Base-by-base conservation (phyloP, 345 rosid species). In the Gossypium anomalum region DNA sequence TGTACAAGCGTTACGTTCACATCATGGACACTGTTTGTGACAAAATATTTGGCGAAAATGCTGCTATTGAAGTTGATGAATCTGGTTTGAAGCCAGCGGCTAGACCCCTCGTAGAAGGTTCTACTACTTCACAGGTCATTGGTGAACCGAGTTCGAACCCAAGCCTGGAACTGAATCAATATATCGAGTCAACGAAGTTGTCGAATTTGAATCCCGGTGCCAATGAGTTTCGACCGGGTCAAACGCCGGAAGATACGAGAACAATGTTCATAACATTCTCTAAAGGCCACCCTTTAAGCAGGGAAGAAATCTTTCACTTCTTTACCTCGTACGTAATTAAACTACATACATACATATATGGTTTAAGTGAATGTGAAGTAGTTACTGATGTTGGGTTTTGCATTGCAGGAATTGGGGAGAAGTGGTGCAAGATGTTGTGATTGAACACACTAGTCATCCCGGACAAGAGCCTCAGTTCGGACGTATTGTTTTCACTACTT, bases 201-300 rank as follows among this genome's bases (percentile, higher is more conserved):
- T 49, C 70, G n/a, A 52, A 3, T 9, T 27, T 79, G 59, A 74
- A 81, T 62, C 76, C 80, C 22, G 74, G 60, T 19, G 82, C 82
- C 3, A 22, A 43, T 0, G 76, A 68, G 20, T 78, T 72, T 25
- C 13, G 47, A 74, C 79, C 81, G 2, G 38, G 43, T 48, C 77
- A 67, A 10, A 53, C 66, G 2, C 51, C 75, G 0, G 80, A 78
- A 43, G 79, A 78, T 27, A 53, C 43, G 9, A 79, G 81, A 61
- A 81, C 73, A 9, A 70, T 83, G 79, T 81, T 83, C 43, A 22
- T 81, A 0, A 81, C 86, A 3, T 83, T 83, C 76, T 83, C 86
- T 1, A 74, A 56, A 20, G 86, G 86, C 0, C 20, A 81, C 68
- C 84, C 82, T 79, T 44, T 83, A 55, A 80, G 60, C 49, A 55